Conservation (phyloP, 179 eudicot genomes). For the Spinacia oleracea region DNA sequence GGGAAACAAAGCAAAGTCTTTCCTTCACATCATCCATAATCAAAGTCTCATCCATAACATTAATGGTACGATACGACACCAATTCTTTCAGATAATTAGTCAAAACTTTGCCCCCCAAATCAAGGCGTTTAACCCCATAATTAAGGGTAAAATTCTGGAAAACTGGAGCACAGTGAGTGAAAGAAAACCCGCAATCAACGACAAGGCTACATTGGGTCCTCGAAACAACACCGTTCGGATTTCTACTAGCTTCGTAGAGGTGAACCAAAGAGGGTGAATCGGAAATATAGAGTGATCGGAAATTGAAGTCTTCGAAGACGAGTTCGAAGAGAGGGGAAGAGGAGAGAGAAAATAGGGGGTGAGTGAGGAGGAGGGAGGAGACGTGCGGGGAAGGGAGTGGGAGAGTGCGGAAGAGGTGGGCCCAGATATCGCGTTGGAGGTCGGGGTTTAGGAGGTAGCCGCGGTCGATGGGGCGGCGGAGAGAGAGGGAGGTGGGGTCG, state of each 20-base stretch:
- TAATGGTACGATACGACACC: constrained; percentile 70
- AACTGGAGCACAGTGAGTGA: constrained; percentile 76
- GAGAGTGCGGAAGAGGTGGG: constrained; percentile 67
- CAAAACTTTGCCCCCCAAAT: constrained; percentile 88
- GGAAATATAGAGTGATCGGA: constrained; percentile 54
- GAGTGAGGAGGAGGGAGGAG: constrained; percentile 67
- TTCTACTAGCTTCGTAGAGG: constrained; percentile 65
- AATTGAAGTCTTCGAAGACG: constrained; percentile 76
- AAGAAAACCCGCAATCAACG: constrained; percentile 84
- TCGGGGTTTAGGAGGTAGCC: constrained; percentile 83
- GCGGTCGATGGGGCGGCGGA: constrained; percentile 90
- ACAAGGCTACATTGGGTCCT: constrained; percentile 69
- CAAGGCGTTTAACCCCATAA: constrained; percentile 79
- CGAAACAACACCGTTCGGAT: constrained; percentile 62
- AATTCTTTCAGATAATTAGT: constrained; percentile 87
- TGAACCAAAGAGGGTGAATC: constrained; percentile 71
- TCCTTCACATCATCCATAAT: constrained; percentile 89
- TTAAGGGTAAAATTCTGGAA: constrained; percentile 74
- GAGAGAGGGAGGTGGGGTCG: constrained; percentile 78
- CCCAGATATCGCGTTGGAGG: constrained; percentile 76
- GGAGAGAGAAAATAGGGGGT: constrained; percentile 68
- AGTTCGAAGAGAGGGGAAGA: constrained; percentile 65
- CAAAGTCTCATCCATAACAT: constrained; percentile 93
- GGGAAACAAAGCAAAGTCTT: constrained; percentile 80
- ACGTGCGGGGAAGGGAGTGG: constrained; percentile 36